Base-by-base conservation (phyloP, 2,329 filamentous ascomycete genomes). In the Exserohilum rostratum region DNA sequence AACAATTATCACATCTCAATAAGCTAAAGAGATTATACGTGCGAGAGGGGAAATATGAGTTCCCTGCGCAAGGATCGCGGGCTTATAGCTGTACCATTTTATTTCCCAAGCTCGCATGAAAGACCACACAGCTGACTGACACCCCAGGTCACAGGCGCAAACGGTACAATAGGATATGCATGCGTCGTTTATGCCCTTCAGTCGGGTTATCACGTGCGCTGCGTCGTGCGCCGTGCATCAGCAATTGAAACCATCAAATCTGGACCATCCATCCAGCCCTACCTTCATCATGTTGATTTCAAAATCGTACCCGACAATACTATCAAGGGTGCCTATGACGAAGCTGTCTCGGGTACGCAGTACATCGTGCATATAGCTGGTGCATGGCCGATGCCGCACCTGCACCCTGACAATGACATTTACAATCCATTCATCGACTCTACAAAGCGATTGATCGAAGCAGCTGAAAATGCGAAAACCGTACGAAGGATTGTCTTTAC, bases 91-190 rank as follows among this genome's bases (percentile, higher is more conserved):
- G 69, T 72, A 66, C 43, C 55, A 35, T 51, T 10, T 31, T 15
- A 12, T 46, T 10, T n/a, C 40, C 7, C 10, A 11, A 1, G 3
- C 12, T 5, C 17, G 10, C 11, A 18, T 17, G 9, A 29, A 10
- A n/a, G 10, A 22, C 9, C 9, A 29, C 12, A 7, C 20, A 6
- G 17, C 48, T 64, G 22, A 62, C 40, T 9, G 30, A 15, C 2
- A n/a, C 30, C 9, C 3, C 42, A 74, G 71, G 68, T 74, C 11
- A 74, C 71, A 3, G 71, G 71, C 29, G 68, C 69, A 31, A 74
- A 74, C 44, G 70, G 71, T 33, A 71, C 68, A 4, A 73, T 73
- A 22, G 71, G 71, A 11, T 73, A 73, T 42, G 64, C 64, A 10
- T 70, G 62, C 37, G 60, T 65, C 4, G 44, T 70, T 1, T 59